Conservation (phyloP, 768 basidiomycete species). For the Russula olivacea region DNA sequence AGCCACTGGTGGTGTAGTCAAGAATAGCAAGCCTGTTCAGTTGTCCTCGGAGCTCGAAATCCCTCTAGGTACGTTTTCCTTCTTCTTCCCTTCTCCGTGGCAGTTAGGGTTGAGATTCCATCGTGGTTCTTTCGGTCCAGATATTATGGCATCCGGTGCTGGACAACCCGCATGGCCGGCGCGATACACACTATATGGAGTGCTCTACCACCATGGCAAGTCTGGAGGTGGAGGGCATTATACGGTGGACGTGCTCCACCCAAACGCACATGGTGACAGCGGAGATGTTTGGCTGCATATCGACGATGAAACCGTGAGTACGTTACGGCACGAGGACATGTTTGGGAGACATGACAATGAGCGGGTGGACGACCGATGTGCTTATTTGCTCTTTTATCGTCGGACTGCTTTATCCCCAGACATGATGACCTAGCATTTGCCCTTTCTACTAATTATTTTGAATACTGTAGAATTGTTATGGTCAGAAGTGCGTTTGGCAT, state of each 20-base stretch:
- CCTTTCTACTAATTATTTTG: too few relatives aligned
- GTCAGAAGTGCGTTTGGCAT: too few relatives aligned
- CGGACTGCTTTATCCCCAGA: too few relatives aligned
- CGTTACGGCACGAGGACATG: conserved; percentile 67
- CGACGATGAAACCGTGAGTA: conserved; percentile 83
- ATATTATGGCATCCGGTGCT: conserved; percentile 27
- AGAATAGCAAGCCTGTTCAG: conserved; percentile 73
- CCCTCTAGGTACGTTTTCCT: conserved; percentile 46
- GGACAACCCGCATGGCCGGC: conserved; percentile 50
- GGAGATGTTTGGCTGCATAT: conserved; percentile 81
- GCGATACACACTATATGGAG: conserved; percentile 77
- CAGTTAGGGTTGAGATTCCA: neutral
- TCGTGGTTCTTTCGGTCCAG: neutral
- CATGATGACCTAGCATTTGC: too few relatives aligned
- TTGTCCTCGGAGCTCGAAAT: conserved; percentile 78
- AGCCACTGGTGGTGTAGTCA: conserved; percentile 71
- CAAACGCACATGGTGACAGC: conserved; percentile 46
- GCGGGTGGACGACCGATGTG: conserved; percentile 54
- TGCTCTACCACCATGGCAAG: conserved; percentile 87
- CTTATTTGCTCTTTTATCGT: too few relatives aligned
- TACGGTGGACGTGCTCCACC: conserved; percentile 84
- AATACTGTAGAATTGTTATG: too few relatives aligned
- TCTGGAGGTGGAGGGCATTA: conserved; percentile 93
- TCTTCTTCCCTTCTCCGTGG: neutral
- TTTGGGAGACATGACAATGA: conserved; percentile 38